A percentile compares a stretch with the other conserved stretches of the same genome.
phyloP scores from a whole-genome alignment of 257 asterid genomes.

The Solanum sejunctum region DNA sequence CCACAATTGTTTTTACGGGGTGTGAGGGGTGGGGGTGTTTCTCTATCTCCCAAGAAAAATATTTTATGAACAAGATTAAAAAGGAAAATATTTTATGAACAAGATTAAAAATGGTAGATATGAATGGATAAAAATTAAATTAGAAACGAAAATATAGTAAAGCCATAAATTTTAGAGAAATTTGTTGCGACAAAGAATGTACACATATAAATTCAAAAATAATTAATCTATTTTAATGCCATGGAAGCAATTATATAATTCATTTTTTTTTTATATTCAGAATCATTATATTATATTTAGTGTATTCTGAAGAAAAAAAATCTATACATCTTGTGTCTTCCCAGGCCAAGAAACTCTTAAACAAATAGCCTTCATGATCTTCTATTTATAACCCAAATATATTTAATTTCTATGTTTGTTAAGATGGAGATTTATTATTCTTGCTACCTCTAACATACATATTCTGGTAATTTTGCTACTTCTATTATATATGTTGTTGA shows the following conservation, averaged over 20 bases:
- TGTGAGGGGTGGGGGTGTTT: too few species aligned
- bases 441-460: background rate
- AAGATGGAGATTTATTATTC: background rate
- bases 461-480: background rate
- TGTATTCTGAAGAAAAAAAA: background rate
- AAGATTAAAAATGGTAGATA: background rate
- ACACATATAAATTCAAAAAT: background rate
- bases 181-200: background rate
- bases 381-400: background rate
- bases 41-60: too few species aligned
- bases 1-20: too few species aligned
- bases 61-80: too few species aligned
- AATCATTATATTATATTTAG: background rate
- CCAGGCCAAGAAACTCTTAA: background rate
- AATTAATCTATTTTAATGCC: background rate
- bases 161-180: background rate
- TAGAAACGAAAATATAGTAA: background rate
- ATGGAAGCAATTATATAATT: background rate
- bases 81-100: background rate
- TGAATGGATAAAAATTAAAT: background rate
- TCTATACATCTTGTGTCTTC: slow-evolving; percentile 12
- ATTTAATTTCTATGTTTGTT: background rate
- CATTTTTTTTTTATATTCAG: background rate
- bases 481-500: background rate
- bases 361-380: background rate